Evolutionary conservation across 345 rosid species (phyloP).

Genomic region (Hibiscus tridactylites): DNA sequence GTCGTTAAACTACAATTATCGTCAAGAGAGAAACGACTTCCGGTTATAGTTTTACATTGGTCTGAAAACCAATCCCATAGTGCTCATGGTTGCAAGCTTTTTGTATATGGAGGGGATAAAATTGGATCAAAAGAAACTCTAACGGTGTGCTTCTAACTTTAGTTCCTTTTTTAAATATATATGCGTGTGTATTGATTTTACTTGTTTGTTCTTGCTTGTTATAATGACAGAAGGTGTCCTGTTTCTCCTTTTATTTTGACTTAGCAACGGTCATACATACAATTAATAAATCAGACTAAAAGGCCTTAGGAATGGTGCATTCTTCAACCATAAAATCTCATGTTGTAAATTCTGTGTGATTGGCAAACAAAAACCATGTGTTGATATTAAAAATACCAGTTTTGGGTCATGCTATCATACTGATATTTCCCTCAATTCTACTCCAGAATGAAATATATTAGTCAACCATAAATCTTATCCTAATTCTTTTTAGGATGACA

Average conservation of each 20-base stretch:
- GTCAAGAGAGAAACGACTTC: slow-evolving; percentile 62
- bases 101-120: slow-evolving; percentile 80
- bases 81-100: slow-evolving; percentile 51
- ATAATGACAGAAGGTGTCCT: background rate
- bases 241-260: background rate
- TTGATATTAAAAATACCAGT: background rate
- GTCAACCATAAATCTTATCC: background rate
- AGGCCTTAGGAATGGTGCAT: background rate
- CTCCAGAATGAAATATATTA: background rate
- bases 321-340: background rate
- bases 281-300: background rate
- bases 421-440: background rate
- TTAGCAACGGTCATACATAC: background rate
- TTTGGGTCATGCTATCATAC: background rate
- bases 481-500: background rate
- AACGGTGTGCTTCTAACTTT: slow-evolving; percentile 38
- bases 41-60: slow-evolving; percentile 71
- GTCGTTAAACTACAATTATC: slow-evolving; percentile 68
- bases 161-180: background rate
- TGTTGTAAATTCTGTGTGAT: background rate
- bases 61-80: slow-evolving; percentile 37
- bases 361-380: background rate
- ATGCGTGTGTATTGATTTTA: background rate
- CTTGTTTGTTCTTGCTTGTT: background rate
- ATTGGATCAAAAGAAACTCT: slow-evolving; percentile 81